Percentiles rank a stretch among this genome's conserved stretches.
Evolutionary conservation across 73 alveolate genomes (phyloP).

Genomic region (Paramecium caudatum): DNA sequence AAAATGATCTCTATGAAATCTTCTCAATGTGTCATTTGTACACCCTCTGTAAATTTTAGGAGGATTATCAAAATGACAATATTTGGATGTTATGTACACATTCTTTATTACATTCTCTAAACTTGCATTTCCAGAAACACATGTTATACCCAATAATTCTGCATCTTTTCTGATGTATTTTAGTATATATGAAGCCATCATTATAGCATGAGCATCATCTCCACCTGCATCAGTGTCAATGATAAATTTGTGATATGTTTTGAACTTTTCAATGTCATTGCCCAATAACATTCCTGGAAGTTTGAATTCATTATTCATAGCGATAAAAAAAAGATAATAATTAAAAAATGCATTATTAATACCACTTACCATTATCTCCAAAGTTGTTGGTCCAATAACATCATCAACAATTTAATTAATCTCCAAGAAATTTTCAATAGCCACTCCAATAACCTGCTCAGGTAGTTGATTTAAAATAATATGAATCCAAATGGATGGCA

Average conservation of each 20-base stretch:
- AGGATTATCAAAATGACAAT: conserved; percentile 10
- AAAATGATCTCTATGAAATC: conserved; percentile 3
- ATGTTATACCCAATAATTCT: conserved; percentile 44
- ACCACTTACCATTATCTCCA: conserved; percentile 18
- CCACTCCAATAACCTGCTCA: background rate
- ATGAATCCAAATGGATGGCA: conserved; percentile 20
- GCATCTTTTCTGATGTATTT: conserved; percentile 29
- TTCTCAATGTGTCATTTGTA: background rate
- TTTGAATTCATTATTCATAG: background rate
- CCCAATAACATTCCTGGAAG: conserved; percentile 1
- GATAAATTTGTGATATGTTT: background rate
- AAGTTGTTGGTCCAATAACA: background rate
- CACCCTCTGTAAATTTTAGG: conserved; percentile 37
- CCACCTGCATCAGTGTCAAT: conserved; percentile 69
- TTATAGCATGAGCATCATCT: conserved; percentile 66
- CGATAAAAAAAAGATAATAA: background rate
- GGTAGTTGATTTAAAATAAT: conserved; percentile 39
- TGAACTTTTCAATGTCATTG: background rate
- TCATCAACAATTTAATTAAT: background rate
- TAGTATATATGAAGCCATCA: conserved; percentile 51
- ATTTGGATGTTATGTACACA: conserved; percentile 18
- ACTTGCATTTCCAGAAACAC: conserved; percentile 12
- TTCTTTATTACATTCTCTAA: conserved; percentile 23
- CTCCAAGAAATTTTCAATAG: conserved; percentile 9
- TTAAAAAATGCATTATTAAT: conserved; percentile 1